Conservation (phyloP, 192 early-diverging fungal species). For the Phycomyces blakesleeanus region DNA sequence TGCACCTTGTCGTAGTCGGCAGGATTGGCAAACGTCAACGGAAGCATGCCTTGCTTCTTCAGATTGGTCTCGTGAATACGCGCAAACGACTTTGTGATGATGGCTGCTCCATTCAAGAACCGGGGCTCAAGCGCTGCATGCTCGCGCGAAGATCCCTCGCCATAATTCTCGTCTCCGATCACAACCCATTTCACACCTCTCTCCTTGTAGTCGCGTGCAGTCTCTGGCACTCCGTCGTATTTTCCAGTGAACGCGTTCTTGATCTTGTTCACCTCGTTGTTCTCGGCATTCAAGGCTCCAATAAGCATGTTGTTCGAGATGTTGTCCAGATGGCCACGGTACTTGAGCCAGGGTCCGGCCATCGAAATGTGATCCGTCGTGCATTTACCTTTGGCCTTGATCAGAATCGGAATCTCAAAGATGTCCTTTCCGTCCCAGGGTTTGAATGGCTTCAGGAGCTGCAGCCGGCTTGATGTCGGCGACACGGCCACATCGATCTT, state of each 20-base stretch:
- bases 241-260: constrained; percentile 70
- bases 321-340: constrained; percentile 98
- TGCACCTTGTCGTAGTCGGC: constrained; percentile 91
- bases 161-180: constrained; percentile 98
- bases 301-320: constrained; percentile 99
- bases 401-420: constrained; percentile 77
- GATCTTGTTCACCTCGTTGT: constrained; percentile 70
- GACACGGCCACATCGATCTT: constrained; percentile 70
- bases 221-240: constrained; percentile 89
- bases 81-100: constrained; percentile 96
- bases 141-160: constrained; percentile 98
- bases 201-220: constrained; percentile 94
- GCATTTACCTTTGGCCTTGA: constrained; percentile 98
- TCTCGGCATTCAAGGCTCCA: constrained; percentile 90
- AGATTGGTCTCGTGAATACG: constrained; percentile 99
- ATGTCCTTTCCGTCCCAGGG: constrained; percentile 90
- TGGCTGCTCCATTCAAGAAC: constrained; percentile 89
- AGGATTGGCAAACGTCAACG: constrained; percentile 91
- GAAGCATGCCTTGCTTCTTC: constrained; percentile 99
- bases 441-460: constrained; percentile 82
- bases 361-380: constrained; percentile 98
- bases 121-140: constrained; percentile 97
- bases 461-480: constrained; percentile 87
- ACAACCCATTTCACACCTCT: constrained; percentile 86
- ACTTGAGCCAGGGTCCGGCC: constrained; percentile 90